Base-by-base conservation (phyloP, 2,329 filamentous ascomycete genomes). In the Aspergillus texensis region DNA sequence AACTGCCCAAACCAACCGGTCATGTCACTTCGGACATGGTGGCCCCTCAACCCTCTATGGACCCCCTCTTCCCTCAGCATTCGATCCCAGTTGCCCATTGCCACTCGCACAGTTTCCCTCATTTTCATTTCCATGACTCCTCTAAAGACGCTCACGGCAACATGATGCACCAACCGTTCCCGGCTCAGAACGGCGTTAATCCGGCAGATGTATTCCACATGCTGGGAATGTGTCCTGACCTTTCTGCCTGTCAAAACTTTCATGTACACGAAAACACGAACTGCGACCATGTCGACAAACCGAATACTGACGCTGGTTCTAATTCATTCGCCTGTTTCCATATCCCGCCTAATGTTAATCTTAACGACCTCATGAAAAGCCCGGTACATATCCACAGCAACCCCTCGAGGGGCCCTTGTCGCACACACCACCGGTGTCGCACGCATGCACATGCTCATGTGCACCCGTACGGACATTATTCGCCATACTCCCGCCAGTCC, bases 181-280 rank as follows among this genome's bases (percentile, higher is more conserved):
- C 74, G 19, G 57, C 61, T 3, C 74, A 73, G 61, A 71, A 69
- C 3, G 70, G 74, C 8, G 71, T 78, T 41, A 76, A 77, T 57
- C 74, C 74, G 8, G 68, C 71, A 16, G 75, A 78, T 28, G 70
- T 77, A 52, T 75, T 77, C 62, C 73, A 78, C 57, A 74, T 78
- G 68, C 68, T 79, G 57, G 74, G 73, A 11, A 71, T 75, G 63
- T 76, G 75, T 50, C 67, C 75, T 6, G 75, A 75, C 61, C 70
- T 73, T 30, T 70, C 71, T 10, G 62, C 65, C 26, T 73, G 71
- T 53, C 67, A 74, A 30, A 67, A 72, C 45, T 70, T 70, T 30
- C 71, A 75, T 43, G 63, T 70, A 21, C 63, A 68, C 41, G 67
- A 68, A 19, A 65, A 67, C 6, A 66, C 68, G 26, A 64, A 64